These are phyloP conservation scores for Xylaria longipes DNA, from an alignment of 495 filamentous ascomycete genomes.

Conservation along the genomic window DNA sequence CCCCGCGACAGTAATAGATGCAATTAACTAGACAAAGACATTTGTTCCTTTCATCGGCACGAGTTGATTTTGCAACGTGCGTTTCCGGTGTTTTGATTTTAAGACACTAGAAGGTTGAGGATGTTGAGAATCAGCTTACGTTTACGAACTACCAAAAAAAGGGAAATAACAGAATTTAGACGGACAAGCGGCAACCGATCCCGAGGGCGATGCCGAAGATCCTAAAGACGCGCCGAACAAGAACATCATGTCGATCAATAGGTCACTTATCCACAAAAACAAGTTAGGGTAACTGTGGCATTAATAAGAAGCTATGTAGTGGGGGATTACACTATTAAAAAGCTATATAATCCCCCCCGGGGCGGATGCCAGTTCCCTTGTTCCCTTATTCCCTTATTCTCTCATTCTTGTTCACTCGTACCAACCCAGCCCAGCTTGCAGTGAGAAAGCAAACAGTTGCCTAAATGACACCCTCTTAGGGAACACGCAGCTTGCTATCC, in stretches of 20 bases:
- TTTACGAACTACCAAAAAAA: too few relatives aligned
- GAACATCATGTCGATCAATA: background rate
- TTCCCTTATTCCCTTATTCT: background rate
- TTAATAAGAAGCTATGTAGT: slow-evolving; percentile 4
- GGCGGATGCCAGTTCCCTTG: background rate
- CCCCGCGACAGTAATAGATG: too few relatives aligned
- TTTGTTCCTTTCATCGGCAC: too few relatives aligned
- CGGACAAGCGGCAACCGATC: too few relatives aligned
- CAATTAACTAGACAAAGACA: too few relatives aligned
- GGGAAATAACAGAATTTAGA: too few relatives aligned
- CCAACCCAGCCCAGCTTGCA: background rate
- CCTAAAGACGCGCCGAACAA: background rate
- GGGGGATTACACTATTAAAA: background rate
- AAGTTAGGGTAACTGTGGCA: background rate
- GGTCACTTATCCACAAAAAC: background rate
- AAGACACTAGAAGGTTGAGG: too few relatives aligned
- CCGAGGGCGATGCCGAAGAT: too few relatives aligned
- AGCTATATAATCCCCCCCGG: background rate
- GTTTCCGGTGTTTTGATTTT: too few relatives aligned
- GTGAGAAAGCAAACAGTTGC: background rate
- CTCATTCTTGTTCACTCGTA: background rate
- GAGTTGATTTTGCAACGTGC: too few relatives aligned
- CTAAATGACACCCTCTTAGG: background rate
- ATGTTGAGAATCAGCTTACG: too few relatives aligned
- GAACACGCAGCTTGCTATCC: background rate